Base-by-base conservation (phyloP, 1,284 basidiomycete species). In the Fomitopsis schrenkii region DNA sequence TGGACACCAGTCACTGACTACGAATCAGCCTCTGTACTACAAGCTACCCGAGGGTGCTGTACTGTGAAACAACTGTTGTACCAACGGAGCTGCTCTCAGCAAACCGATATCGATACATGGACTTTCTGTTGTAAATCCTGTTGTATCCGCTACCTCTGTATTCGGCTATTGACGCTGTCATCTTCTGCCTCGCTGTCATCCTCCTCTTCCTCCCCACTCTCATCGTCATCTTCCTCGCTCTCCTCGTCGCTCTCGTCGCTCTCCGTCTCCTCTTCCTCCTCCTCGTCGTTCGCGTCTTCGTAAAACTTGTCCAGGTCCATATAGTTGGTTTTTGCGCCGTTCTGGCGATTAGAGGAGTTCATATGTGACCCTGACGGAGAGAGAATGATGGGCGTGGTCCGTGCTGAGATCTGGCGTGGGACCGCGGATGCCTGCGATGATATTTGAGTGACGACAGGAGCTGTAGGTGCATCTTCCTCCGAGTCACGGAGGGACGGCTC, bases 221-320 rank as follows among this genome's bases (percentile, higher is more conserved):
- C 72, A 10, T 63, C 61, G 4, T 62, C 63, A 14, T 57, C 64
- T 33, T 64, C 63, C 40, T 66, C 65, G 33, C 65, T 64, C 30
- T 65, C 64, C 12, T 64, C 63, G 22, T 73, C 71, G n/a, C 64
- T 53, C 19, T 72, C 71, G 28, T 71, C 66, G 1, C 68, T 68
- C 22, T 63, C 70, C 22, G 63, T 69, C 12, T 73, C 74, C 12
- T 70, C 71, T 14, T 68, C 71, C 10, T 67, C 73, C 3, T 72
- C 76, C 3, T 70, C 74, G 5, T 75, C 76, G 2, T 75, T 76
- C 12, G 15, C 77, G 38, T 81, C 84, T 52, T 83, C 86, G 48
- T 85, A 91, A 70, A 93, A 93, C 61, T 81, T 78, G 68, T 91
- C 88, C 62, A 93, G 72, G 71, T 92, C 82, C 59, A 74, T 82